phyloP scores from a whole-genome alignment of 257 asterid genomes.

The Oldenlandia corymbosa region DNA sequence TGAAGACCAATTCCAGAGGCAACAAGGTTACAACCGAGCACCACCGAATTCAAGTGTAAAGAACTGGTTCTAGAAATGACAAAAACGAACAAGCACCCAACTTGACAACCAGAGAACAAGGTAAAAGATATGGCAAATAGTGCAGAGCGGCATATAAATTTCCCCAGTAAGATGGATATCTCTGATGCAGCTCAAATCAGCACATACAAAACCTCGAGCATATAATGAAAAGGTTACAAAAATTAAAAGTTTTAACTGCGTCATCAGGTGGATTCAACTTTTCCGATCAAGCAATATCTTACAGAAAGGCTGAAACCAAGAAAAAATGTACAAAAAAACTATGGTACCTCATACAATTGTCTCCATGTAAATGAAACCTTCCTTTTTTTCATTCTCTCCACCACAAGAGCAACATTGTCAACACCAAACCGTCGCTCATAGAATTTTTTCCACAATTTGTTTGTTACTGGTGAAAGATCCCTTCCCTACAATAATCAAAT shows the following conservation, averaged over 20 bases:
- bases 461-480: slow-evolving; percentile 79
- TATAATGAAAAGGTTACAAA: neutral
- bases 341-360: slow-evolving; percentile 52
- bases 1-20: slow-evolving; percentile 14
- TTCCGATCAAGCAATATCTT: neutral
- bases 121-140: neutral
- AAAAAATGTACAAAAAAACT: slow-evolving; percentile 6
- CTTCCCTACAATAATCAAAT: slow-evolving; percentile 44
- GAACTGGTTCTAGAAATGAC: neutral
- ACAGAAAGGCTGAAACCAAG: neutral
- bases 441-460: slow-evolving; percentile 65
- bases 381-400: slow-evolving; percentile 45
- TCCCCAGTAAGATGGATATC: neutral
- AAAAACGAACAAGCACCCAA: neutral
- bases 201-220: neutral
- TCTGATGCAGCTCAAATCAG: neutral
- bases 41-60: neutral
- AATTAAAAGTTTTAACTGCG: neutral
- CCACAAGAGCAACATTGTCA: slow-evolving; percentile 32
- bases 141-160: neutral
- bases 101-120: neutral
- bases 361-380: slow-evolving; percentile 57
- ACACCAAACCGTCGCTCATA: slow-evolving; percentile 53
- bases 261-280: neutral
- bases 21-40: slow-evolving; percentile 13